Evolutionary conservation across 2,329 filamentous ascomycete species (phyloP).

Genomic region (Iodosphaeria phyllophila): DNA sequence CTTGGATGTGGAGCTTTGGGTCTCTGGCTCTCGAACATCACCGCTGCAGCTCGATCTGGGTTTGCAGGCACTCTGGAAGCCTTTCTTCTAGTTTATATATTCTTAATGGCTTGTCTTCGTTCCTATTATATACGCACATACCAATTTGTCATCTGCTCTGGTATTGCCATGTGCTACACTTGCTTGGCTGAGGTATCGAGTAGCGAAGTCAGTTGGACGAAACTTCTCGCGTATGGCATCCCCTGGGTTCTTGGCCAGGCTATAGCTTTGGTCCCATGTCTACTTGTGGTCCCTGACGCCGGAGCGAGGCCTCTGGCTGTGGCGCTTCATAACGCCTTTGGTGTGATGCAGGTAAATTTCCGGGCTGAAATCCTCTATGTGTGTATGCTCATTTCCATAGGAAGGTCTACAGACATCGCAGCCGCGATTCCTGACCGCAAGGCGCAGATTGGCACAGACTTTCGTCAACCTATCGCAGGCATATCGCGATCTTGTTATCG

Average conservation of each 20-base stretch:
- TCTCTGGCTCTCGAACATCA: conserved; percentile 32
- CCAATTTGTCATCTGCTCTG: conserved; percentile 33
- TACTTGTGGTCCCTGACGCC: conserved; percentile 31
- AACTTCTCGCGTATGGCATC: conserved; percentile 31
- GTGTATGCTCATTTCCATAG: conserved; percentile 2
- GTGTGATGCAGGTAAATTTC: conserved; percentile 26
- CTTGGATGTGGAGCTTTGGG: conserved; percentile 36
- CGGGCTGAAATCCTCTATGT: conserved; percentile 3
- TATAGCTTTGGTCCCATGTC: conserved; percentile 28
- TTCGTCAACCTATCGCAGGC: conserved; percentile 37
- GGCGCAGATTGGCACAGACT: conserved; percentile 25
- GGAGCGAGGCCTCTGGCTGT: conserved; percentile 31
- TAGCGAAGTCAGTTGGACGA: conserved; percentile 24
- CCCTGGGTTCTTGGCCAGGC: conserved; percentile 37
- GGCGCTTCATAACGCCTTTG: conserved; percentile 25
- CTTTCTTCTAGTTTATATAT: conserved; percentile 35
- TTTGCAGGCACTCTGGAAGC: conserved; percentile 35
- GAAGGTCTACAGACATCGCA: conserved; percentile 15
- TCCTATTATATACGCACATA: conserved; percentile 37
- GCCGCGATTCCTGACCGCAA: conserved; percentile 10
- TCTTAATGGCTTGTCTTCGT: conserved; percentile 29
- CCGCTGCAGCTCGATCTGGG: conserved; percentile 21
- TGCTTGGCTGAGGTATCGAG: conserved; percentile 29
- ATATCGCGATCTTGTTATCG: conserved; percentile 34
- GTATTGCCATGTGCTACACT: conserved; percentile 34